Evolutionary conservation across 1,139 yeast species (phyloP), one percentile per base, ranked within the genome.

Genomic region (Blastobotrys capitulatus): DNA sequence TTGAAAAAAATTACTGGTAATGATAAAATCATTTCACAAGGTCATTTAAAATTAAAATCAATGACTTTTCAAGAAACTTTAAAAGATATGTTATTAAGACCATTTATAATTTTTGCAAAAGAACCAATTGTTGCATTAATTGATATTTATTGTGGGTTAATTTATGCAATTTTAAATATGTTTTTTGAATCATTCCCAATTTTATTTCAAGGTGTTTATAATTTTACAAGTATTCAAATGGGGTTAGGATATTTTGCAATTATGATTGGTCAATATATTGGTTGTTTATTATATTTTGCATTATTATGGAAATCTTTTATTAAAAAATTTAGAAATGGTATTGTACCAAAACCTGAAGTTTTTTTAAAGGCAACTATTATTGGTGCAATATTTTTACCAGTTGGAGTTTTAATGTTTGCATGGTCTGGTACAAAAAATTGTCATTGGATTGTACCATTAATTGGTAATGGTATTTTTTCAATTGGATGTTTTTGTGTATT

Each of bases 371-470:
- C 53, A 51, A 2, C 72, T 77, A 12, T 71, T 77, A 51, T 52
- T 69, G 81, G 78, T 29, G 79, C 88, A 1, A 62, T 82, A 27
- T 74, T 79, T 27, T 69, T 76, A 65, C 79, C 80, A 0, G 51
- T 67, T 43, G 77, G 80, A 2, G 56, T 76, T 16, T 70, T 77
- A 48, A 65, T 77, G n/a, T 74, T 77, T 55, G 79, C 74, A 1
- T 78, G 82, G 82, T 65, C 80, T 2, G 76, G 86, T 8, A 76
- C 79, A 60, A 36, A 47, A 38, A 53, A 58, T 2, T 78, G 85
- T 31, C 94, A 86, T 65, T 87, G 94, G 94, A 80, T 85, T 70
- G 86, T 80, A 7, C 88, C 95, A 15, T 72, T 82, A 35, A 79
- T 83, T 2, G 82, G 90, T 0, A 89, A 88, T 52, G 75, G 79